Base-by-base conservation (phyloP, 306 rosid genomes). In the Astragalus glycyphyllos region DNA sequence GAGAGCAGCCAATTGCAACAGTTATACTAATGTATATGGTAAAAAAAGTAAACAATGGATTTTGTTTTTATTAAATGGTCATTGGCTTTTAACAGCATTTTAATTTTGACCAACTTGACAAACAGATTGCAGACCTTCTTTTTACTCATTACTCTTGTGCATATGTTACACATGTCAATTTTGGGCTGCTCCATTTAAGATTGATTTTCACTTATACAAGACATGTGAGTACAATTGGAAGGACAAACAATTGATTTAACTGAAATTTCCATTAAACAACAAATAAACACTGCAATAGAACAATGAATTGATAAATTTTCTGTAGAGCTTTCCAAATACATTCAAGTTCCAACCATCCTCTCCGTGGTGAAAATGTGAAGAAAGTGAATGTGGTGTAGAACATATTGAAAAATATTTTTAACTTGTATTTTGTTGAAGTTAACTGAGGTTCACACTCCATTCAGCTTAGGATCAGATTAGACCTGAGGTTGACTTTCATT, bases 391-490 rank as follows among this genome's bases (percentile, higher is more conserved):
- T 46, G 26, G 48, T 54, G 12, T 56, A 40, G 62, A 65, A 68
- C 50, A 31, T 70, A 61, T 51, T 64, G 62, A 69, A 49, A 38
- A 61, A 65, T 75, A 34, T 67, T 67, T 23, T 54, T 15, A 51
- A 11, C 66, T 69, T 65, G 23, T 34, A 16, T 71, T 37, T 54
- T 53, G 8, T 45, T 14, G 47, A 67, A 47, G 31, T 67, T 42
- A 61, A 13, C 23, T 32, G 3, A 26, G 60, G 61, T 65, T 49
- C 44, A 40, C 29, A 48, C 31, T 20, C 45, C 45, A 50, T 48
- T 65, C 46, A 58, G 31, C 54, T 58, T 51, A 40, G 72, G 69
- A 64, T 51, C 34, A 70, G 57, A 71, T 69, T 69, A 26, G 65
- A 65, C 35, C 8, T 32, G 37, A 46, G 5, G 49, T 13, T 44